Conservation (phyloP, 2,329 filamentous ascomycete species). For the Raffaelea ambrosiae region DNA sequence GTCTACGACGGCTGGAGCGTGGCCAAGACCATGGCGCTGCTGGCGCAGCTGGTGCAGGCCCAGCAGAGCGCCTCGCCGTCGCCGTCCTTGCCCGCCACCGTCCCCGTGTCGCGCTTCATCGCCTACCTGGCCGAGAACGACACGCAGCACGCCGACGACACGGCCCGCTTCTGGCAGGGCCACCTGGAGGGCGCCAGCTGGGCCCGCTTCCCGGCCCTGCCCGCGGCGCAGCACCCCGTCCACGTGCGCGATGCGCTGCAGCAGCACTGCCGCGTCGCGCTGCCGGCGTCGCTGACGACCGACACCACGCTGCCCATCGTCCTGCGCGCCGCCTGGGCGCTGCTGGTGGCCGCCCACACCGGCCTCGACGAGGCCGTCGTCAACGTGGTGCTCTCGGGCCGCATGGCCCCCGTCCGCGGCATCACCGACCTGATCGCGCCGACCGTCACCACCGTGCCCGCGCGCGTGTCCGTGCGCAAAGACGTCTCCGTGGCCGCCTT, state of each 20-base stretch:
- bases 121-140: neutral
- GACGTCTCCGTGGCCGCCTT: slow-evolving; percentile 38
- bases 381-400: slow-evolving; percentile 51
- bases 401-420: slow-evolving; percentile 38
- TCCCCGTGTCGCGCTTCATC: neutral
- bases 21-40: slow-evolving; percentile 22
- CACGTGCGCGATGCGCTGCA: neutral
- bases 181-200: neutral
- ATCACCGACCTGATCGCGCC: slow-evolving; percentile 49
- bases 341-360: slow-evolving; percentile 45
- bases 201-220: neutral
- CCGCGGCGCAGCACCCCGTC: neutral
- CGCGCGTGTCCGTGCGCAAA: slow-evolving; percentile 37
- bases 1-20: slow-evolving; percentile 51
- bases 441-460: slow-evolving; percentile 52
- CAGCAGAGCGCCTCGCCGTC: too few relatives aligned
- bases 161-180: neutral
- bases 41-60: too few relatives aligned
- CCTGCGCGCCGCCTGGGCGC: slow-evolving; percentile 51
- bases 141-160: neutral
- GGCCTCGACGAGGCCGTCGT: slow-evolving; percentile 46
- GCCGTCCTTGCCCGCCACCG: neutral
- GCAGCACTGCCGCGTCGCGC: neutral
- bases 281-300: neutral
- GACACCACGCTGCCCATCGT: slow-evolving; percentile 26